Base-by-base conservation (phyloP, 2,329 filamentous ascomycete species). In the Torrubiellomyces zombiae region DNA sequence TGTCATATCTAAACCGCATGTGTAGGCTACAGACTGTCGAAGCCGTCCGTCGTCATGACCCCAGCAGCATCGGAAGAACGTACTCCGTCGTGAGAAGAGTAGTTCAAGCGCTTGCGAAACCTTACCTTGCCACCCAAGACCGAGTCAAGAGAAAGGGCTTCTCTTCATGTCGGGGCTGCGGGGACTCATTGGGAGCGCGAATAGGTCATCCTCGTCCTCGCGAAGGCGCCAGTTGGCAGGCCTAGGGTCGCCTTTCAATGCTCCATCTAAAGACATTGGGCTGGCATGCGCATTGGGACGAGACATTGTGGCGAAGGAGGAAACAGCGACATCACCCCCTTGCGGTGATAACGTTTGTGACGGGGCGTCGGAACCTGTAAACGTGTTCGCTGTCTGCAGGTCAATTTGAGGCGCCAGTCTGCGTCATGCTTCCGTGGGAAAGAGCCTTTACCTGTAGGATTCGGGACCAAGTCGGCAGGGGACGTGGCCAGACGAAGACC, bases 91-190 rank as follows among this genome's bases (percentile, higher is more conserved):
- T n/a, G n/a, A n/a, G n/a, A n/a, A n/a, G n/a, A n/a, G n/a, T n/a
- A n/a, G n/a, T n/a, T n/a, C n/a, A n/a, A n/a, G n/a, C n/a, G n/a
- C n/a, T n/a, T n/a, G n/a, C n/a, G n/a, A n/a, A n/a, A n/a, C n/a
- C n/a, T n/a, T n/a, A n/a, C n/a, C n/a, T n/a, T n/a, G n/a, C n/a
- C n/a, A 14, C 51, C 38, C 65, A 70, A n/a, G n/a, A n/a, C n/a
- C n/a, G n/a, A n/a, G n/a, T n/a, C n/a, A n/a, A n/a, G n/a, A n/a
- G 43, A 93, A 94, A 0, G 82, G 83, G 42, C 79, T 85, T 38
- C 73, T 79, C 26, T 73, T 71, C 60, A 89, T 82, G 37, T 91
- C 82, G 0, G 83, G 83, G 39, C 79, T 85, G 25, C 83, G 63
- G 1, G 83, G 83, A 40, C 79, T 86, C 53, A 93, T 70, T 2